These are phyloP conservation scores for Dryas drummondii DNA, from an alignment of 306 rosid species.

Conservation along the genomic window DNA sequence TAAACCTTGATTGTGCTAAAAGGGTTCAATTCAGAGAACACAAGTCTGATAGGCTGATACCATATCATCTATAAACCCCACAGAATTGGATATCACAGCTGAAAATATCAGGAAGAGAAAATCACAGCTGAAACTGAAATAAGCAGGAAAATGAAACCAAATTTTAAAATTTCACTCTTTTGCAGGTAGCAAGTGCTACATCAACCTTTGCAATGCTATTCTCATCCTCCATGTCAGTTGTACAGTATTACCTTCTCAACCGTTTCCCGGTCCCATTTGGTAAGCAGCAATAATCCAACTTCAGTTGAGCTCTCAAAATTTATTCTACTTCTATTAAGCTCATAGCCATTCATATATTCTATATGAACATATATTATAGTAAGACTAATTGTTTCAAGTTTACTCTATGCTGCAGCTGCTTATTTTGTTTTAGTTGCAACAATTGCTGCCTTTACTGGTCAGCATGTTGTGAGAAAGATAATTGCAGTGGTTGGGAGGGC, in stretches of 20 bases:
- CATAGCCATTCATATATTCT: background rate
- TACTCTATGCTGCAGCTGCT: conserved; percentile 48
- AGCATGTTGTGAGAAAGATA: conserved; percentile 69
- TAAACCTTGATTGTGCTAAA: too few species aligned
- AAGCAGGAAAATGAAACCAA: background rate
- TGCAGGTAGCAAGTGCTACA: conserved; percentile 81
- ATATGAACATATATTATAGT: too few species aligned
- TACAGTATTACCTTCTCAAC: conserved; percentile 62
- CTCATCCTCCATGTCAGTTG: conserved; percentile 81
- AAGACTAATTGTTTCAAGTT: background rate
- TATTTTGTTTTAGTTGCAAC: conserved; percentile 65
- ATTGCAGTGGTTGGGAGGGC: conserved; percentile 68
- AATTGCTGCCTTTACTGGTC: conserved; percentile 69
- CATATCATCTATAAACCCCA: background rate
- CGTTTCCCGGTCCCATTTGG: conserved; percentile 81
- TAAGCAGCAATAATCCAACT: conserved; percentile 24
- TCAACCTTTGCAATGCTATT: conserved; percentile 73
- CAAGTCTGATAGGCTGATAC: background rate
- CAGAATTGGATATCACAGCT: background rate
- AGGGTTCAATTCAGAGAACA: too few species aligned
- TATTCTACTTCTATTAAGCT: background rate
- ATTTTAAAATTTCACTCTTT: background rate
- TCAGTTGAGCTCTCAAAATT: background rate
- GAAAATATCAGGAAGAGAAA: background rate
- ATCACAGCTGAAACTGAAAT: background rate